A percentile compares a stretch with the other conserved stretches of the same genome.
phyloP scores from a whole-genome alignment of 139 green algal species.

The Closterium sp. region DNA sequence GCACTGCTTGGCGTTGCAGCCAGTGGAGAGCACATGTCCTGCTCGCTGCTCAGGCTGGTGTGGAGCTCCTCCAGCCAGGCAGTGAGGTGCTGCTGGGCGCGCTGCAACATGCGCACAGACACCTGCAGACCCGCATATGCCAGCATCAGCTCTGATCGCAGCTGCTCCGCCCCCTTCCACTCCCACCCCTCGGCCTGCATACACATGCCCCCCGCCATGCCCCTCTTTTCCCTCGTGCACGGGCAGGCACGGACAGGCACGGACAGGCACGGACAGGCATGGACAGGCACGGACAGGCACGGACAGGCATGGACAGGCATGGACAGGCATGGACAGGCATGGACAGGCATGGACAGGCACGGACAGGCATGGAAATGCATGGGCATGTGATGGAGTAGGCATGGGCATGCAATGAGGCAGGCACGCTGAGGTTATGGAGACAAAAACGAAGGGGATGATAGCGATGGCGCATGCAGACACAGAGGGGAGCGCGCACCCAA shows the following conservation, averaged over 20 bases:
- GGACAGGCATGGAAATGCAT: not conserved
- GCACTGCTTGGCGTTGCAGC: not conserved
- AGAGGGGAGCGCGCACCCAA: too few relatives aligned
- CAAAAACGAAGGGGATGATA: not conserved
- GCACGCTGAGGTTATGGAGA: not conserved
- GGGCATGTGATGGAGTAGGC: not conserved
- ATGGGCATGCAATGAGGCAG: not conserved
- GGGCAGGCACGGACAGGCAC: not conserved
- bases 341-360: not conserved
- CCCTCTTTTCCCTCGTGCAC: not conserved
- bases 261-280: not conserved
- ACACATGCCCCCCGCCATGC: not conserved
- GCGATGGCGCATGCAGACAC: too few relatives aligned
- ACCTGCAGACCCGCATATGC: not conserved
- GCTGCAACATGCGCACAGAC: not conserved
- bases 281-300: not conserved
- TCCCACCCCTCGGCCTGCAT: not conserved
- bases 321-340: not conserved
- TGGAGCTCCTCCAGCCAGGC: not conserved
- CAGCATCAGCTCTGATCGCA: not conserved
- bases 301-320: not conserved
- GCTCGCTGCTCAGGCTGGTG: not conserved
- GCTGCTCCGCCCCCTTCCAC: not conserved
- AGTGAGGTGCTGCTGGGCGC: not conserved
- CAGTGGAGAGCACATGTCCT: not conserved